These are phyloP conservation scores for Metarhizium sp. DNA, from an alignment of 2,329 filamentous ascomycete species.

Conservation along the genomic window DNA sequence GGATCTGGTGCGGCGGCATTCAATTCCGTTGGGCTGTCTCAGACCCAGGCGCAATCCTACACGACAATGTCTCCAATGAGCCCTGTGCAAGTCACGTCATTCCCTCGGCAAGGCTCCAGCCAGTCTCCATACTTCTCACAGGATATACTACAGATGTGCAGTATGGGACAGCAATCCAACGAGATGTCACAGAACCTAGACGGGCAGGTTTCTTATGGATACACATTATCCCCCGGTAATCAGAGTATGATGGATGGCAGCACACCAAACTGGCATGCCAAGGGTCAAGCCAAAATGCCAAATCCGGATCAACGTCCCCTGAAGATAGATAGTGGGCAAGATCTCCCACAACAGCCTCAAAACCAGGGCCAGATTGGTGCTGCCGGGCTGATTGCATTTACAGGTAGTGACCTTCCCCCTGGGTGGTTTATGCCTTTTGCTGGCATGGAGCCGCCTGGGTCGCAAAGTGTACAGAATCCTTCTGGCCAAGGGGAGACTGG, in stretches of 20 bases:
- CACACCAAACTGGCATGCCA: slow-evolving; percentile 6
- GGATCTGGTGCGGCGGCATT: slow-evolving; percentile 24
- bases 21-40: slow-evolving; percentile 30
- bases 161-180: slow-evolving; percentile 36
- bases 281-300: slow-evolving; percentile 1
- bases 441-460: slow-evolving; percentile 69
- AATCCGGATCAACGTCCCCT: slow-evolving; percentile 17
- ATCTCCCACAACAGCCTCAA: slow-evolving; percentile 18
- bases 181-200: slow-evolving; percentile 60
- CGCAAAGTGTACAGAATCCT: slow-evolving; percentile 33
- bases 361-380: slow-evolving; percentile 12
- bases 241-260: slow-evolving; percentile 31
- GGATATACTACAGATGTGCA: slow-evolving; percentile 42
- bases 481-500: slow-evolving; percentile 23
- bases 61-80: slow-evolving; percentile 43
- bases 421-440: slow-evolving; percentile 95
- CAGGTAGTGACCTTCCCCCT: slow-evolving; percentile 41
- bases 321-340: slow-evolving; percentile 15
- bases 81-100: slow-evolving; percentile 33
- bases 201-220: slow-evolving; percentile 63
- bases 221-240: not conserved
- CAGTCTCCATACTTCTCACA: slow-evolving; percentile 35
- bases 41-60: slow-evolving; percentile 32
- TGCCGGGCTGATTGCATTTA: slow-evolving; percentile 14
- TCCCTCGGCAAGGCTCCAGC: slow-evolving; percentile 24